Conservation (phyloP, 345 rosid genomes). For the Lepidium didymum region DNA sequence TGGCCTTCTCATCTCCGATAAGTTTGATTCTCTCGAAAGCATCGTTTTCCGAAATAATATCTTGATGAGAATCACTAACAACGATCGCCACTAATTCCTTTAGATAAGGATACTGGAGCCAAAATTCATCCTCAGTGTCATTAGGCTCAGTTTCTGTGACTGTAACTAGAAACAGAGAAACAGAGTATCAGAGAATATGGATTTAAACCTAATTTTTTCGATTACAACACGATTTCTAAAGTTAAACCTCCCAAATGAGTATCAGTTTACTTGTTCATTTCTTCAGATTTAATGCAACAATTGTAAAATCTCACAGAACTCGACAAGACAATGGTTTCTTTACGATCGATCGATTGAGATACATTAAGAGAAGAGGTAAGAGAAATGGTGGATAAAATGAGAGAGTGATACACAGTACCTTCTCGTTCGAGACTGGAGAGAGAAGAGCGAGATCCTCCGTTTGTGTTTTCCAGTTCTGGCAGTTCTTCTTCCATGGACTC, state of each 20-base stretch:
- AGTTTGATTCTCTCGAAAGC: background rate
- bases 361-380: background rate
- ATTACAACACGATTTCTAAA: background rate
- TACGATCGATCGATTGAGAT: background rate
- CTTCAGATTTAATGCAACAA: background rate
- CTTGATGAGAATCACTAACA: background rate
- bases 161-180: no score
- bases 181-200: no score
- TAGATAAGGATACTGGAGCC: background rate
- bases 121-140: background rate
- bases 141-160: conserved; percentile 1
- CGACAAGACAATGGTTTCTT: background rate
- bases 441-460: background rate
- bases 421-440: background rate
- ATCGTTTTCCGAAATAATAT: background rate
- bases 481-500: conserved; percentile 15
- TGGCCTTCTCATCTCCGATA: conserved; percentile 12
- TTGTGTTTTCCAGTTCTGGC: background rate
- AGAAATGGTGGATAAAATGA: background rate
- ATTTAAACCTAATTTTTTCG: background rate
- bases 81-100: background rate
- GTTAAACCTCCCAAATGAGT: background rate
- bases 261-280: no score
- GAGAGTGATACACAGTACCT: background rate
- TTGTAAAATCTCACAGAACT: background rate